Base-by-base conservation (phyloP, 1,284 basidiomycete genomes). In the Kwoniella shivajii region DNA sequence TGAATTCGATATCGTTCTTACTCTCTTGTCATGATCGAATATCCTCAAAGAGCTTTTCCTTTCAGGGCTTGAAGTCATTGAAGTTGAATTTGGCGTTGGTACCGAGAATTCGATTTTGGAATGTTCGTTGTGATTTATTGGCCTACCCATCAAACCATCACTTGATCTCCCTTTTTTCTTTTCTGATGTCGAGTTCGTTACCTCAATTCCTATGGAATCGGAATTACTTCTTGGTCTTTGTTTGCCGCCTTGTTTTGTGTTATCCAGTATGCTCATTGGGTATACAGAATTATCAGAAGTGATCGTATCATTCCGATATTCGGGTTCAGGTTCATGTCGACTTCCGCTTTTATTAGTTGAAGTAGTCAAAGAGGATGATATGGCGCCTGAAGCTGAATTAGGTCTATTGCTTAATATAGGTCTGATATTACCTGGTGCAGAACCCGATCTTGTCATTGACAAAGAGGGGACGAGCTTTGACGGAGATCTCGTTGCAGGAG, bases 101-200 rank as follows among this genome's bases (percentile, higher is more conserved):
- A 24, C 34, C 24, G 11, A 29, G n/a, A 24, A 18, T 38, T 18
- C 37, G 37, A 38, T 16, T 16, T 34, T 34, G 33, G 9, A 34
- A 9, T 34, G 33, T 9, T n/a, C n/a, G n/a, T n/a, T n/a, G n/a
- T n/a, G n/a, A n/a, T n/a, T n/a, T n/a, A n/a, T n/a, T n/a, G 16
- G 33, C 33, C 7, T 34, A 7, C 33, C 33, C 33, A 16, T 16
- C 16, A n/a, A 24, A 2, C 54, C 54, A 46, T 56, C 54, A 33
- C 54, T 56, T 31, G 39, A 38, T 45, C 54, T 34, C 16, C 54
- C 54, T 37, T 56, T 56, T 29, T 50, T 56, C 42, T 31, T 26
- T 5, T 27, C 48, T 29, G 24, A 33, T n/a, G 36, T 22, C 4
- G 18, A 9, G 11, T 11, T 27, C 5, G 20, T 26, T 9, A 14